Percentiles rank a stretch among this genome's conserved stretches.
Evolutionary conservation across 1,139 yeast species (phyloP).

Genomic region (Candida sanyaensis): DNA sequence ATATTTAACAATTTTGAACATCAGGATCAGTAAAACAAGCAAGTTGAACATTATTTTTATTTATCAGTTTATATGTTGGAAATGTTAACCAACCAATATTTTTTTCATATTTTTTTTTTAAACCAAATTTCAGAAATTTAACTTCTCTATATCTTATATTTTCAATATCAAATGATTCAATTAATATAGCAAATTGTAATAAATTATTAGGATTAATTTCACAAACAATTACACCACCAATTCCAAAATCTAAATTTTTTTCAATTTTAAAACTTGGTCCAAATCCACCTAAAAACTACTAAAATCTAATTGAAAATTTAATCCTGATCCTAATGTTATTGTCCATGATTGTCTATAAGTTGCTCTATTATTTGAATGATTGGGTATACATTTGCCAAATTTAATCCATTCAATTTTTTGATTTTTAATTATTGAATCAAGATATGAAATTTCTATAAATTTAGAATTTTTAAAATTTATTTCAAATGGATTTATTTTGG

Average conservation of each 20-base stretch:
- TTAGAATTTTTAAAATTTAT: background rate
- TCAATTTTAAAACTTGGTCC: constrained; percentile 17
- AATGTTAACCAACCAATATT: constrained; percentile 19
- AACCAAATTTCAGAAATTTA: constrained; percentile 15
- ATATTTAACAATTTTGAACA: constrained; percentile 14
- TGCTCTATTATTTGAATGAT: constrained; percentile 15
- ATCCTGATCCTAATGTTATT: constrained; percentile 17
- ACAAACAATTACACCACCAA: constrained; percentile 25
- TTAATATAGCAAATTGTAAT: constrained; percentile 25
- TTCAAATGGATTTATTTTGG: constrained; percentile 1
- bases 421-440: background rate
- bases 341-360: constrained; percentile 27
- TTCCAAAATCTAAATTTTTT: constrained; percentile 13
- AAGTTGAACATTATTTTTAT: constrained; percentile 18
- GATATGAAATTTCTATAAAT: background rate
- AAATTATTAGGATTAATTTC: constrained; percentile 20
- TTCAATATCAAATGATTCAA: constrained; percentile 16
- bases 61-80: constrained; percentile 15
- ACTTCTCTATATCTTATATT: constrained; percentile 20
- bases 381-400: constrained; percentile 14
- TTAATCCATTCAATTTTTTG: background rate
- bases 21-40: constrained; percentile 30
- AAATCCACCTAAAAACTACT: constrained; percentile 16
- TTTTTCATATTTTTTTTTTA: background rate
- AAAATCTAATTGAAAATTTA: constrained; percentile 17